Evolutionary conservation across 768 basidiomycete species (phyloP).

Genomic region (Pleurotus citrinopileatus): DNA sequence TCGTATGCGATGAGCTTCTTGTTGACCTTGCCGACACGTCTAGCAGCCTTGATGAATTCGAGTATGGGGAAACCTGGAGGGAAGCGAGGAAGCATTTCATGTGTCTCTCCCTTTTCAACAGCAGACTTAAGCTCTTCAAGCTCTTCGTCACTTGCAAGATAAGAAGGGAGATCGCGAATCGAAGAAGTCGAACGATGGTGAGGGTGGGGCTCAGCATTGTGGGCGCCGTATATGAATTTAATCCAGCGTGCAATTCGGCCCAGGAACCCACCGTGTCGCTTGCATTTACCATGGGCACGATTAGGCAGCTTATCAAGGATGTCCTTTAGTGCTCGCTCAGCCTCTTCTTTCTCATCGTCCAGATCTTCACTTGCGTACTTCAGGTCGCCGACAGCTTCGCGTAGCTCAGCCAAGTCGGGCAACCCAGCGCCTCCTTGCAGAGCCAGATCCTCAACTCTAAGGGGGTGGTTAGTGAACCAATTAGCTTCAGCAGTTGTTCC

Average conservation of each 20-base stretch:
- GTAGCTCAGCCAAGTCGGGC: conserved; percentile 41
- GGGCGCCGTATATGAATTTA: conserved; percentile 36
- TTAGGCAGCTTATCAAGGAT: conserved; percentile 38
- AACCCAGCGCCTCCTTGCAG: conserved; percentile 12
- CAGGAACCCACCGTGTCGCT: conserved; percentile 17
- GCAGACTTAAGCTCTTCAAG: neutral
- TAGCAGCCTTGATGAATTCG: conserved; percentile 53
- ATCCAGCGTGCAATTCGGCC: conserved; percentile 30
- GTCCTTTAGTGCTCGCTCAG: conserved; percentile 49
- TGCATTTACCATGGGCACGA: conserved; percentile 20
- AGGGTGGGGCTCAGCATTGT: conserved; percentile 19
- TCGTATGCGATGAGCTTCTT: conserved; percentile 67
- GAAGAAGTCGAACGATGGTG: neutral
- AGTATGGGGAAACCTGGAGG: conserved; percentile 31
- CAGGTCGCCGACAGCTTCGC: conserved; percentile 43
- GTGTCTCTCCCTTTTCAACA: neutral
- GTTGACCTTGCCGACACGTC: conserved; percentile 59
- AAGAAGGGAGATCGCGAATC: neutral
- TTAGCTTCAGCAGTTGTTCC: neutral
- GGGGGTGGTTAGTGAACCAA: conserved; percentile 6
- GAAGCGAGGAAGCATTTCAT: conserved; percentile 15
- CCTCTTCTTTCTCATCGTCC: conserved; percentile 56
- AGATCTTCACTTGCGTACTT: conserved; percentile 51
- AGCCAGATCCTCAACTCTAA: conserved; percentile 10
- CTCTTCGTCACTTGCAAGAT: conserved; percentile 4